Evolutionary conservation across 768 basidiomycete genomes (phyloP).

Genomic region (Amanita phalloides): DNA sequence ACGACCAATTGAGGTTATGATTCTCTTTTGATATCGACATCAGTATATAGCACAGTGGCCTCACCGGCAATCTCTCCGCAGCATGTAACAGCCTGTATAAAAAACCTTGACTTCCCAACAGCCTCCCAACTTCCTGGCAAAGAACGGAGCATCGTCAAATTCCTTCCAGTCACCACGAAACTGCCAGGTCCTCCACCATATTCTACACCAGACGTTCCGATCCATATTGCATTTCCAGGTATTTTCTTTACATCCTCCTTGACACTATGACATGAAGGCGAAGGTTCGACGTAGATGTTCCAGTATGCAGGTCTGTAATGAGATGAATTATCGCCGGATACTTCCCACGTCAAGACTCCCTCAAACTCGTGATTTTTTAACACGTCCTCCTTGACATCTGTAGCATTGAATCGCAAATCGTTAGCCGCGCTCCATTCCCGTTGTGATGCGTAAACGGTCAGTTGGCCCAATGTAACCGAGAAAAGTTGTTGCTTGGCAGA

Average conservation of each 20-base stretch:
- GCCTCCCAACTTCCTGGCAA: not conserved
- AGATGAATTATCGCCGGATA: not conserved
- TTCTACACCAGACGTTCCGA: not conserved
- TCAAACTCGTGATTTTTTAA: not conserved
- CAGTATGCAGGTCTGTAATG: not conserved
- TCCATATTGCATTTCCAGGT: not conserved
- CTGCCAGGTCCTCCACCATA: not conserved
- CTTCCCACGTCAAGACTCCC: not conserved
- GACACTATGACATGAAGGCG: not conserved
- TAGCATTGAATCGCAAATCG: not conserved
- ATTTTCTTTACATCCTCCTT: not conserved
- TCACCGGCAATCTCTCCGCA: not conserved
- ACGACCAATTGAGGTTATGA: not conserved
- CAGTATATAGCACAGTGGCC: not conserved
- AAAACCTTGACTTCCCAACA: not conserved
- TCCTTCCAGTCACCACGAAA: not conserved
- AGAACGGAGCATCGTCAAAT: not conserved
- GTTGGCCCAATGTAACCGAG: not conserved
- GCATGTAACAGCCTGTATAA: not conserved
- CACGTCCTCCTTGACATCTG: conserved; percentile 9
- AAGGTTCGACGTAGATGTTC: not conserved
- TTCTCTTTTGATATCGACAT: not conserved
- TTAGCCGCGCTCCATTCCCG: not conserved
- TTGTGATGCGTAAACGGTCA: not conserved
- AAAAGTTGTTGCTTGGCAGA: not conserved